phyloP scores from a whole-genome alignment of 176 grass and related monocot species.

The Musa beccarii region DNA sequence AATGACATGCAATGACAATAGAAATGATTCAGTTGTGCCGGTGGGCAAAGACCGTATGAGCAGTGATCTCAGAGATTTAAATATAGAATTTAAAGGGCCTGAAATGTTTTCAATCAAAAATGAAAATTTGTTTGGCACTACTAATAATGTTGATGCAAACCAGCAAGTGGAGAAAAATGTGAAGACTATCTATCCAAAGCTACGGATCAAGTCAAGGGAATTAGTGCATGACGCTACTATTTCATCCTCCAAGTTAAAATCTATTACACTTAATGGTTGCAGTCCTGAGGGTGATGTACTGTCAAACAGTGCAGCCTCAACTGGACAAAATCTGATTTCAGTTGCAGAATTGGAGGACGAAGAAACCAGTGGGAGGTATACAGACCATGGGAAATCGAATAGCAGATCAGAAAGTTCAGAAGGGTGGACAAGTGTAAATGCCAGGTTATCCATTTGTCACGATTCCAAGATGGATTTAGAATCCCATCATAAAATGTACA shows the following conservation, averaged over 20 bases:
- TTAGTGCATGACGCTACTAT: slow-evolving; percentile 21
- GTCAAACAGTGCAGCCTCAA: slow-evolving; percentile 5
- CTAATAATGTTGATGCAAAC: slow-evolving; percentile 16
- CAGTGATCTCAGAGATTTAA: not conserved
- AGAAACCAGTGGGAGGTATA: slow-evolving; percentile 28
- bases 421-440: slow-evolving; percentile 18
- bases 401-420: slow-evolving; percentile 26
- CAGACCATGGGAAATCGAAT: slow-evolving; percentile 23
- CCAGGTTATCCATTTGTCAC: slow-evolving; percentile 28
- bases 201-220: slow-evolving; percentile 58
- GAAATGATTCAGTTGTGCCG: not conserved
- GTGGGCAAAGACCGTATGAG: not conserved
- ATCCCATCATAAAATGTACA: slow-evolving; percentile 30
- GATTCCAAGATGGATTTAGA: slow-evolving; percentile 24
- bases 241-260: slow-evolving; percentile 40
- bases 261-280: slow-evolving; percentile 15
- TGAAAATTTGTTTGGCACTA: slow-evolving; percentile 8
- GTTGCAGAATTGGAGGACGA: slow-evolving; percentile 35
- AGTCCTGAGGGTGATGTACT: slow-evolving; percentile 10
- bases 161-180: slow-evolving; percentile 25
- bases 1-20: not conserved
- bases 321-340: slow-evolving; percentile 19
- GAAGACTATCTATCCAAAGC: slow-evolving; percentile 38
- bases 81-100: not conserved
- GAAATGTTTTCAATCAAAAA: not conserved